Base-by-base conservation (phyloP, 345 rosid species). In the Syzygium aqueum region DNA sequence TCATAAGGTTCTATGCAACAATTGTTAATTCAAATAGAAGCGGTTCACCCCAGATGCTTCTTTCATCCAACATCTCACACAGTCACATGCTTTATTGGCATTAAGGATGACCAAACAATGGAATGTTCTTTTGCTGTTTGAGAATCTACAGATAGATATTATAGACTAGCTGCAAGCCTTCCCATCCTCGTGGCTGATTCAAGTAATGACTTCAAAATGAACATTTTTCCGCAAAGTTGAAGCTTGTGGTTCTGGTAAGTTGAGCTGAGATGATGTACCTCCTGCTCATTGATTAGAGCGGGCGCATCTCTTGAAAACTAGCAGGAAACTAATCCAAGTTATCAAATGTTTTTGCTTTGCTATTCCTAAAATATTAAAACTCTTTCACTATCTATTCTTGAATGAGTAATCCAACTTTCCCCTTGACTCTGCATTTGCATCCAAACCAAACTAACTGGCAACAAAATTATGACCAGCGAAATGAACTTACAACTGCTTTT, bases 401-500 rank as follows among this genome's bases (percentile, higher is more conserved):
- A 73, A 40, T 19, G 37, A 33, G 80, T 27, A 40, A 53, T 40
- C 17, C 33, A 77, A 59, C 65, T 59, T 59, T 59, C 30, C 0
- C 65, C 15, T 59, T 59, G 65, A 27, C 65, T 59, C 50, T 80
- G 61, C 73, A 13, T 22, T 86, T 53, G 43, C 54, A 82, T 61
- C 51, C 51, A 53, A 91, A 28, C 63, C 59, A 54, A 37, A 52
- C 52, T 27, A 85, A 65, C 43, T 65, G 28, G 46, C 84, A 85
- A 67, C 33, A 25, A 84, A 56, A 33, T 73, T 22, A 67, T 19
- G 25, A 33, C 80, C 80, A 73, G 46, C 49, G 5, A 33, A 22
- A 33, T 33, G 25, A 73, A 73, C 96, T 92, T 89, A 94, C 96
- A 25, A 65, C 86, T 91, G 88, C 28, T 84, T 92, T 88, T 88